Base-by-base conservation (phyloP, 257 asterid species). In the Ehretia macrophylla region DNA sequence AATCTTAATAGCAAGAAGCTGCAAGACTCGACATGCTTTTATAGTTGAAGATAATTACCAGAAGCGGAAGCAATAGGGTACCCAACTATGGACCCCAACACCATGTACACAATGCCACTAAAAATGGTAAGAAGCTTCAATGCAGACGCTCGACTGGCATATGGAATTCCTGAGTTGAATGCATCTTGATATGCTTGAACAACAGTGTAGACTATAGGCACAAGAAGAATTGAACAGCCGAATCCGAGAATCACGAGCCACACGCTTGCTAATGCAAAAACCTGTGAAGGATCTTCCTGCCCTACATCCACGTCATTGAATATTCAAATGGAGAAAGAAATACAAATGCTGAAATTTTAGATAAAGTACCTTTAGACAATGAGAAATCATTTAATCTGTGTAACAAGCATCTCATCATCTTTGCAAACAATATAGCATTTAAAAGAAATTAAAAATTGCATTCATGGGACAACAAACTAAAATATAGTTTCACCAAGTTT, bases 221-320 rank as follows among this genome's bases (percentile, higher is more conserved):
- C 83, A 58, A 85, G 82, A 75, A 88, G 81, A 50, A 88, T 86
- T 20, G 83, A 80, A 60, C 94, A 67, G 54, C 99, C 99, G 64
- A 93, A 80, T 55, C 95, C 83, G 55, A 93, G 95, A 70, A 89
- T 76, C 81, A 89, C 48, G 70, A 93, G 72, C 99, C 99, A 93
- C 59, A 93, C 76, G 47, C 99, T 86, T 12, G 95, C 95, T 79
- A 93, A 63, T 51, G 97, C 99, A 48, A 85, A 78, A 64, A 77
- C 96, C 80, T 88, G 99, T 22, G 96, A 81, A 71, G 87, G 91
- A 72, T 93, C 97, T 79, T 86, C 96, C 99, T 93, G 99, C 97
- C 97, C 97, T 88, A 93, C 93, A 87, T 74, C 63, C 84, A 89
- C 62, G 86, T 75, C 74, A 68, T 70, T 74, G 66, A 65, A 67